A percentile compares a stretch with the other conserved stretches of the same genome.
These are phyloP conservation scores for Ehretia macrophylla DNA, from an alignment of 257 asterid species.

Conservation along the genomic window DNA sequence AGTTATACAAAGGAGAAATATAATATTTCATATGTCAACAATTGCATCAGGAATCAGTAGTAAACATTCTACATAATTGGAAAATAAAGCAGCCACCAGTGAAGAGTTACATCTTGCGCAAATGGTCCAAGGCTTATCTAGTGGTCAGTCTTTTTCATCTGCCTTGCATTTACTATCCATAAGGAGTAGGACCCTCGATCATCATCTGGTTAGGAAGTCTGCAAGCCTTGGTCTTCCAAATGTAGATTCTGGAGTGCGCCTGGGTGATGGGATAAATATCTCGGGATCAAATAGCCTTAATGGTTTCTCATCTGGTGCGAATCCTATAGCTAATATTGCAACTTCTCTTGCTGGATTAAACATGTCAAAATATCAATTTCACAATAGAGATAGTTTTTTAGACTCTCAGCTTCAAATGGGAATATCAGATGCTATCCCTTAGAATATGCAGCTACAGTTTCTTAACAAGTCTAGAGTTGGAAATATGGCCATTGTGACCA, in stretches of 20 bases:
- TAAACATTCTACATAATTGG: conserved; percentile 21
- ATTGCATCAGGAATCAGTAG: conserved; percentile 15
- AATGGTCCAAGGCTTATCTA: conserved; percentile 15
- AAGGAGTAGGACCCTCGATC: conserved; percentile 24
- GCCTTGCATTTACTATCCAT: conserved; percentile 16
- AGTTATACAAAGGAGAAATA: too few species aligned
- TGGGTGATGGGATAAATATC: too few species aligned
- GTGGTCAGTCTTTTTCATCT: conserved; percentile 25
- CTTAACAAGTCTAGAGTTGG: conserved; percentile 28
- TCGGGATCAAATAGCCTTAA: conserved; percentile 25
- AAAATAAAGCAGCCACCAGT: conserved; percentile 26
- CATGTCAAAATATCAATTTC: conserved; percentile 34
- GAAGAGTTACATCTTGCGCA: conserved; percentile 22
- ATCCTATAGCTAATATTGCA: conserved; percentile 44
- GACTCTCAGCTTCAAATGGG: conserved; percentile 38
- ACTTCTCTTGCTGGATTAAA: conserved; percentile 49
- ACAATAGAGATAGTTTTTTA: conserved; percentile 24
- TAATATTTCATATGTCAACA: too few species aligned
- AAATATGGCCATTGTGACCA: too few species aligned
- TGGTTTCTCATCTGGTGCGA: conserved; percentile 40
- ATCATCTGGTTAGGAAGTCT: conserved; percentile 14
- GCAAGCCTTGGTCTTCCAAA: conserved; percentile 41
- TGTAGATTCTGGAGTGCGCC: not conserved
- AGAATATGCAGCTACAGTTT: conserved; percentile 35
- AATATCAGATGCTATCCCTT: conserved; percentile 22